Percentiles rank a stretch among this genome's conserved stretches.
phyloP scores from a whole-genome alignment of 805 yeast genomes.

The Starmerella kuoi region DNA sequence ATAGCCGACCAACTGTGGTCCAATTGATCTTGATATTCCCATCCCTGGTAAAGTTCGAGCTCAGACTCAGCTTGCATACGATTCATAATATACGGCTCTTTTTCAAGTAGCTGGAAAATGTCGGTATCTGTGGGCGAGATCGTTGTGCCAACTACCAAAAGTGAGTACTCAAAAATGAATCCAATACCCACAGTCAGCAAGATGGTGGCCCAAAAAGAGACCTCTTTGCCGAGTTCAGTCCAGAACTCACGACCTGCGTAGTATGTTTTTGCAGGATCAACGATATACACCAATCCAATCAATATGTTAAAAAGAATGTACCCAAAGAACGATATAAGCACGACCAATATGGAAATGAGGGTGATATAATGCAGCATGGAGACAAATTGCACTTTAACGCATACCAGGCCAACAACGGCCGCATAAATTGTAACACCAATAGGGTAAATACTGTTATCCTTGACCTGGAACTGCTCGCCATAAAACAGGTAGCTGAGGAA shows the following conservation, averaged over 20 bases:
- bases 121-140: constrained; percentile 65
- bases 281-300: constrained; percentile 54
- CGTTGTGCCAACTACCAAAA: constrained; percentile 45
- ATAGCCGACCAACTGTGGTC: constrained; percentile 62
- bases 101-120: constrained; percentile 64
- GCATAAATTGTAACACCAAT: constrained; percentile 67
- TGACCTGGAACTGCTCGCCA: constrained; percentile 49
- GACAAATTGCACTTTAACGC: constrained; percentile 63
- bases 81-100: constrained; percentile 50
- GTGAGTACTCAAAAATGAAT: constrained; percentile 50
- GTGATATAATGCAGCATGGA: constrained; percentile 60
- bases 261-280: constrained; percentile 45
- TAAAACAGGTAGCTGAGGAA: constrained; percentile 55
- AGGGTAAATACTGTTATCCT: constrained; percentile 71
- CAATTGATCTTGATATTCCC: constrained; percentile 36
- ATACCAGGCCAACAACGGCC: constrained; percentile 58
- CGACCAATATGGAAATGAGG: constrained; percentile 53
- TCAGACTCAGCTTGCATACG: constrained; percentile 62
- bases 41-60: constrained; percentile 55
- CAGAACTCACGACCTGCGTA: constrained; percentile 60
- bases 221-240: constrained; percentile 63
- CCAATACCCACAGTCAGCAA: constrained; percentile 48
- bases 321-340: constrained; percentile 64
- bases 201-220: constrained; percentile 77
- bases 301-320: constrained; percentile 76